A percentile compares a stretch with the other conserved stretches of the same genome.
These are phyloP conservation scores for Penicillium sp. DNA, from an alignment of 2,329 filamentous ascomycete genomes.

Conservation along the genomic window DNA sequence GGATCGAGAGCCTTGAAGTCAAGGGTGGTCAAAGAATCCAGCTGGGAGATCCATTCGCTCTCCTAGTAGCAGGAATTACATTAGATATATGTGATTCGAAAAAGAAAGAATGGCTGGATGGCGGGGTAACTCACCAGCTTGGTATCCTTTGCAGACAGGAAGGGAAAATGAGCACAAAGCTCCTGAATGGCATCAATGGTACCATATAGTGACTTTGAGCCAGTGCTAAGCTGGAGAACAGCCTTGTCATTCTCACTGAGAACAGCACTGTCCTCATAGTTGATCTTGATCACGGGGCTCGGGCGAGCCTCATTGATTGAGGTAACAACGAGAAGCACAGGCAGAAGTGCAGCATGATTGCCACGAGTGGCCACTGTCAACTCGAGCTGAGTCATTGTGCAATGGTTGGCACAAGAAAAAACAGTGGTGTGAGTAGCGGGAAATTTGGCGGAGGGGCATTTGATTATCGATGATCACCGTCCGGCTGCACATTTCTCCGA, in stretches of 20 bases:
- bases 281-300: constrained; percentile 36
- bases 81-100: constrained; percentile 2
- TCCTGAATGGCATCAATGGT: constrained; percentile 33
- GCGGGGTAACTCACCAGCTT: constrained; percentile 29
- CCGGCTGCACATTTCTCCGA: constrained; percentile 36
- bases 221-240: constrained; percentile 32
- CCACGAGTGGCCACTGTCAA: constrained; percentile 41
- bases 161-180: constrained; percentile 36
- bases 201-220: constrained; percentile 32
- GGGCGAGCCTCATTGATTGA: constrained; percentile 41
- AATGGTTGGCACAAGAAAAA: constrained; percentile 12
- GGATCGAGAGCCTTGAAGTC: constrained; percentile 83
- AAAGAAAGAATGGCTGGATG: not conserved
- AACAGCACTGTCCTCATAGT: constrained; percentile 38
- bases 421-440: not conserved
- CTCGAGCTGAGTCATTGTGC: constrained; percentile 33
- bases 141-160: constrained; percentile 37
- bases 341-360: constrained; percentile 42
- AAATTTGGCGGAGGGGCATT: constrained; percentile 26
- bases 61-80: constrained; percentile 28
- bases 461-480: constrained; percentile 19
- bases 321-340: constrained; percentile 41
- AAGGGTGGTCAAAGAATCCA: constrained; percentile 52
- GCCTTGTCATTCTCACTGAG: constrained; percentile 37
- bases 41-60: constrained; percentile 57